Conservation (phyloP, 768 basidiomycete species). For the Cubamyces lactineus region DNA sequence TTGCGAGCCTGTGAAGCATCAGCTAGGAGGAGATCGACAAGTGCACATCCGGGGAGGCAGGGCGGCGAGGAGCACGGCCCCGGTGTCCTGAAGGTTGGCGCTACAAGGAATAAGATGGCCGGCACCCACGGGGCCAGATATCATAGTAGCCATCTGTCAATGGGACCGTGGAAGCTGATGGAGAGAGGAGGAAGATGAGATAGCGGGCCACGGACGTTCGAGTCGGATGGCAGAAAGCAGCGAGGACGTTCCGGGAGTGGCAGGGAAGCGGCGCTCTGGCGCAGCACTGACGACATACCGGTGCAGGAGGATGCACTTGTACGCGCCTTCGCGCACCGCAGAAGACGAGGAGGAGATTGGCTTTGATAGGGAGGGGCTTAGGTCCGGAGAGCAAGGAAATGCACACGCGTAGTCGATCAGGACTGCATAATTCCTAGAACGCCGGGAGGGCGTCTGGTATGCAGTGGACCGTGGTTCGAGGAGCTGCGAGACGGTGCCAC, state of each 20-base stretch:
- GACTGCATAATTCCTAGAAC: conserved; percentile 2
- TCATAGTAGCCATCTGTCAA: conserved; percentile 25
- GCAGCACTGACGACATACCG: conserved; percentile 24
- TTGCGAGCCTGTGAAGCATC: neutral
- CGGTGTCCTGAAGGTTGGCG: conserved; percentile 6
- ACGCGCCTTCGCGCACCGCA: conserved; percentile 10
- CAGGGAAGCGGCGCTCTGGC: conserved; percentile 6
- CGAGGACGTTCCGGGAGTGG: conserved; percentile 2
- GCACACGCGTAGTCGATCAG: conserved; percentile 10
- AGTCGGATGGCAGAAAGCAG: neutral
- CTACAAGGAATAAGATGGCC: conserved; percentile 8
- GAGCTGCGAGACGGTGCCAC: neutral
- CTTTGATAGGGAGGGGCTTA: conserved; percentile 9
- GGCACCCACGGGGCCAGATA: conserved; percentile 22
- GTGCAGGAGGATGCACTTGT: conserved; percentile 10
- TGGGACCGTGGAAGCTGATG: conserved; percentile 16
- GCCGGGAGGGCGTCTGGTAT: neutral
- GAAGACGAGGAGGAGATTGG: conserved; percentile 4
- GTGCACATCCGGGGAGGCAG: conserved; percentile 5
- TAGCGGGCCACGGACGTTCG: conserved; percentile 5
- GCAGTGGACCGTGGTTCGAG: too few species aligned
- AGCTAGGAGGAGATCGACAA: conserved; percentile 12
- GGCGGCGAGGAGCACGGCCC: conserved; percentile 5
- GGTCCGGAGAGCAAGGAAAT: conserved; percentile 24
- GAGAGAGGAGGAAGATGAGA: conserved; percentile 5